These are phyloP conservation scores for Chalaropsis thielavioides DNA, from an alignment of 2,329 filamentous ascomycete genomes.

Conservation along the genomic window DNA sequence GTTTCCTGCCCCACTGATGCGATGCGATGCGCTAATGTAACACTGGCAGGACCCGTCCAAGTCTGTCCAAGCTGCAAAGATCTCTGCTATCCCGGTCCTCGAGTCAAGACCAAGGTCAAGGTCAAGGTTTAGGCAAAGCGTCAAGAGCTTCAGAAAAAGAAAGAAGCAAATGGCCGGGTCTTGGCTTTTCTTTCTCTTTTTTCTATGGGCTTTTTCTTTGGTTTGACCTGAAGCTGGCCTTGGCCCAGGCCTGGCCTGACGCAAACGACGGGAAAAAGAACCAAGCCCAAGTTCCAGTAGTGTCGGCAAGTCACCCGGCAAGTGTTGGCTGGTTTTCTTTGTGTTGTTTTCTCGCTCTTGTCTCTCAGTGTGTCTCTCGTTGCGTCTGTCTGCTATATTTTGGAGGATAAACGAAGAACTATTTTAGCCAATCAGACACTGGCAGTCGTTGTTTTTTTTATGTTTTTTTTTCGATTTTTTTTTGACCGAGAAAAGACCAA, in stretches of 20 bases:
- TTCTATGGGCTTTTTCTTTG: not conserved
- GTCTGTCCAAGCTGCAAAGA: slow-evolving; percentile 1
- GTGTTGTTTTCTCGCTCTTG: not conserved
- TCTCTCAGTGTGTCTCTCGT: not conserved
- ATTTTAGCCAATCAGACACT: no score
- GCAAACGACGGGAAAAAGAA: not conserved
- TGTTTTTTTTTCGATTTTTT: no score
- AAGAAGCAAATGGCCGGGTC: not conserved
- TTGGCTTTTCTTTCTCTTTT: not conserved
- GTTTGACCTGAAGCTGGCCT: not conserved
- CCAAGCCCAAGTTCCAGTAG: not conserved
- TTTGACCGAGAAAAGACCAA: not conserved
- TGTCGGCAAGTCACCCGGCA: not conserved
- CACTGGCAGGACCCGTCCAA: not conserved
- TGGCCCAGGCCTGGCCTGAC: not conserved
- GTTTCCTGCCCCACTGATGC: not conserved
- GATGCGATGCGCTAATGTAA: slow-evolving; percentile 6
- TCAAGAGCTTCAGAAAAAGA: not conserved
- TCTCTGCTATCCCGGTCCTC: not conserved
- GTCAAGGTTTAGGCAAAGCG: not conserved
- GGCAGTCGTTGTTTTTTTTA: no score
- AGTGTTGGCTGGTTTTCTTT: not conserved
- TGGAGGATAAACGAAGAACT: no score
- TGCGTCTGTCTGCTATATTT: no score
- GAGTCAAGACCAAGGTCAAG: not conserved